These are phyloP conservation scores for Nephelium lappaceum DNA, from an alignment of 345 rosid genomes.

Conservation along the genomic window DNA sequence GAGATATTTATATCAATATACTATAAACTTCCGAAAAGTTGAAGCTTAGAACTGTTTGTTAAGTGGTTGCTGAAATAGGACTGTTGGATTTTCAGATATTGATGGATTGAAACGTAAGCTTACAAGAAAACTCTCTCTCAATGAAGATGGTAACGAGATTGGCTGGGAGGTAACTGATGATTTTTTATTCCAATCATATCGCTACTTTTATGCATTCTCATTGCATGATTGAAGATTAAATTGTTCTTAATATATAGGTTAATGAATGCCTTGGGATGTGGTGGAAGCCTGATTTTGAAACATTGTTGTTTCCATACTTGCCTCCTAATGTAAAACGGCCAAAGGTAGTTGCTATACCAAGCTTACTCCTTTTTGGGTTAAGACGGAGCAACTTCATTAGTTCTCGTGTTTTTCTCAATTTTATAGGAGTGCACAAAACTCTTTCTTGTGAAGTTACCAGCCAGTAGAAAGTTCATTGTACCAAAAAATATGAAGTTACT, in stretches of 20 bases:
- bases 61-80: constrained; percentile 16
- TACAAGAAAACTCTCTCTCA: constrained; percentile 57
- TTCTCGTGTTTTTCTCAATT: constrained; percentile 7
- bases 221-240: constrained; percentile 13
- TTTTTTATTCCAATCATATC: not conserved
- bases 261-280: constrained; percentile 87
- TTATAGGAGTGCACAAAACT: constrained; percentile 78
- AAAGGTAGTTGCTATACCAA: constrained; percentile 49
- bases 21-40: not conserved
- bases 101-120: constrained; percentile 84
- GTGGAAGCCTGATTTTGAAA: constrained; percentile 90
- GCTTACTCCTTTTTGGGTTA: constrained; percentile 10
- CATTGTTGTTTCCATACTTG: constrained; percentile 57
- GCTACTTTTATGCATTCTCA: not conserved
- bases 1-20: not conserved
- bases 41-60: not conserved
- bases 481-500: constrained; percentile 82
- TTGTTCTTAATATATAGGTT: constrained; percentile 38
- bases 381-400: not conserved
- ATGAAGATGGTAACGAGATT: constrained; percentile 36
- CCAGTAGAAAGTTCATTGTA: constrained; percentile 62
- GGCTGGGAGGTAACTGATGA: constrained; percentile 65
- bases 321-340: constrained; percentile 65
- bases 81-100: constrained; percentile 42
- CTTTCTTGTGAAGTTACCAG: constrained; percentile 66